A percentile compares a stretch with the other conserved stretches of the same genome.
Evolutionary conservation across 257 asterid species (phyloP).

Genomic region (Sherardia arvensis): DNA sequence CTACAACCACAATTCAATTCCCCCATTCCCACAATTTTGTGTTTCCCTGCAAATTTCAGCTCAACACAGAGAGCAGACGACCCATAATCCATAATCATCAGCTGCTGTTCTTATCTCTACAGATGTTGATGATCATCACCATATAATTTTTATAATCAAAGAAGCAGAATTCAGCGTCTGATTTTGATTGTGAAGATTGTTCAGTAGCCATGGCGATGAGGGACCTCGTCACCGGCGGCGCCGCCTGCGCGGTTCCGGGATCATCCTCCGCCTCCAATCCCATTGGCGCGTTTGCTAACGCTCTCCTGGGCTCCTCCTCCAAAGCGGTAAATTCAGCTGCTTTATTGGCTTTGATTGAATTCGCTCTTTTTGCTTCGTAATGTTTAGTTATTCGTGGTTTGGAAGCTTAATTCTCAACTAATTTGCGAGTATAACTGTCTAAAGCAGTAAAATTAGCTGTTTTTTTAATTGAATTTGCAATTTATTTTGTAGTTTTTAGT

Average conservation of each 20-base stretch:
- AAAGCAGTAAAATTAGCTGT: too few species aligned
- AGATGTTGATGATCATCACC: conserved; percentile 1
- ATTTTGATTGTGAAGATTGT: neutral
- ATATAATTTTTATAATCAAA: neutral
- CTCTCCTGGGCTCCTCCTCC: conserved; percentile 89
- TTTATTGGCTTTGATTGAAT: neutral
- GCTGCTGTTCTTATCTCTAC: neutral
- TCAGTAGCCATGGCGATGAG: conserved; percentile 70
- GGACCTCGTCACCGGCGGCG: conserved; percentile 79
- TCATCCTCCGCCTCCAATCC: conserved; percentile 86
- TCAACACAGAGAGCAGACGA: neutral
- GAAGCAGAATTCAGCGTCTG: neutral
- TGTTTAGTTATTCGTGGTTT: neutral
- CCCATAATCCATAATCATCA: neutral
- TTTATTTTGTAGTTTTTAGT: neutral
- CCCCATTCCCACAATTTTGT: neutral
- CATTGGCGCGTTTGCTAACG: conserved; percentile 80
- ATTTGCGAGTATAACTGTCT: neutral
- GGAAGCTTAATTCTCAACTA: neutral
- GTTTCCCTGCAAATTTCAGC: neutral
- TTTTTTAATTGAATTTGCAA: neutral
- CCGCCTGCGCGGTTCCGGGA: conserved; percentile 86
- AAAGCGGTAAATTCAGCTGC: conserved; percentile 44
- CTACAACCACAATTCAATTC: conserved; percentile 7
- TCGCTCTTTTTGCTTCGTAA: neutral